These are phyloP conservation scores for Pleurotus djamor DNA, from an alignment of 768 basidiomycete genomes.

Conservation along the genomic window DNA sequence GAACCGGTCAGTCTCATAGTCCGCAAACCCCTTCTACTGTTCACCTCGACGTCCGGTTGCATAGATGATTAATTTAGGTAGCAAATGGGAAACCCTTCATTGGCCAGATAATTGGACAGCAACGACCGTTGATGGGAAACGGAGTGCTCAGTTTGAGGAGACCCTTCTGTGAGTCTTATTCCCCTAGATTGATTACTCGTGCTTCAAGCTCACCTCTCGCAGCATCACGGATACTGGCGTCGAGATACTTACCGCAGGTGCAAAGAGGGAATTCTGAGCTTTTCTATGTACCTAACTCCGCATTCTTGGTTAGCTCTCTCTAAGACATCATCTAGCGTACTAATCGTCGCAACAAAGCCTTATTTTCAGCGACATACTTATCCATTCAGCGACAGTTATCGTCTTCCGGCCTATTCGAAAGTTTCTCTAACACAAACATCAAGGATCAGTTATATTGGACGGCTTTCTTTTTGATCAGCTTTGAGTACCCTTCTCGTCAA, in stretches of 20 bases:
- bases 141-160: slow-evolving; percentile 97
- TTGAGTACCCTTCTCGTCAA: too few relatives aligned
- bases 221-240: slow-evolving; percentile 92
- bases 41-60: background rate
- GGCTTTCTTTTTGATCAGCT: too few relatives aligned
- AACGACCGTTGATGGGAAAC: slow-evolving; percentile 86
- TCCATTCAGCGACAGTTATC: too few relatives aligned
- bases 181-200: background rate
- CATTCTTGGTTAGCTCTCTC: too few relatives aligned
- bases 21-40: slow-evolving; percentile 1
- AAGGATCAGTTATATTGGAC: too few relatives aligned
- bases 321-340: too few relatives aligned
- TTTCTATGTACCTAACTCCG: background rate
- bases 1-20: slow-evolving; percentile 56
- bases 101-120: slow-evolving; percentile 99
- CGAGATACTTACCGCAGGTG: slow-evolving; percentile 77
- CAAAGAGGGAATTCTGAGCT: slow-evolving; percentile 4
- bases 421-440: too few relatives aligned
- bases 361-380: too few relatives aligned
- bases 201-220: slow-evolving; percentile 1
- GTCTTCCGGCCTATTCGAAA: too few relatives aligned
- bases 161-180: slow-evolving; percentile 75
- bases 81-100: slow-evolving; percentile 71
- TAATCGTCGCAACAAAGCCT: too few relatives aligned
- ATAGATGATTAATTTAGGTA: slow-evolving; percentile 94